phyloP scores from a whole-genome alignment of 208 protist genomes.

The Zelonia costaricensis region DNA sequence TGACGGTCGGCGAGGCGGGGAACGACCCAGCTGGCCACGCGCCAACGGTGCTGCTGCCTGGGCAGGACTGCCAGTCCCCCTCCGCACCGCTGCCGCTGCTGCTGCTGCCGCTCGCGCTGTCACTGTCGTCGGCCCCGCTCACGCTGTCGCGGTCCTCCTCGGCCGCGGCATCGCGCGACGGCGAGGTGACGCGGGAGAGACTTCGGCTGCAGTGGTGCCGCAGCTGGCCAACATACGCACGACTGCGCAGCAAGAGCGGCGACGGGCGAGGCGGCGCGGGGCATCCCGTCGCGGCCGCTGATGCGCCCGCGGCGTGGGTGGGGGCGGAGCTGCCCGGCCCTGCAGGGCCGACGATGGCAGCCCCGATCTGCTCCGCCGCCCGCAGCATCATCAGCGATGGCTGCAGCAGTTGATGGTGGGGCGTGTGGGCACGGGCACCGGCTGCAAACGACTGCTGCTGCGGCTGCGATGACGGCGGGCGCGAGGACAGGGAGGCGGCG shows the following conservation, averaged over 20 bases:
- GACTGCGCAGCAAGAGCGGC: not conserved
- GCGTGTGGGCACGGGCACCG: too few species aligned
- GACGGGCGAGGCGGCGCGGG: not conserved
- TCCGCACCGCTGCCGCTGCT: not conserved
- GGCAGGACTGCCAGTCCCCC: not conserved
- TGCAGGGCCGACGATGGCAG: not conserved
- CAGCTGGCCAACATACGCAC: not conserved
- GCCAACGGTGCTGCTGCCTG: not conserved
- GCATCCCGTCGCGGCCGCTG: too few species aligned
- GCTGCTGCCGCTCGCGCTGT: not conserved
- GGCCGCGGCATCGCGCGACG: not conserved
- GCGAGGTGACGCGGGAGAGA: not conserved
- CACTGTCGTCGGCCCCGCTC: too few species aligned
- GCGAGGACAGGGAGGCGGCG: slow-evolving; percentile 13
- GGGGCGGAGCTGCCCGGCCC: not conserved
- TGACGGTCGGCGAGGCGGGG: slow-evolving; percentile 14
- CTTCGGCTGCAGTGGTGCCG: not conserved
- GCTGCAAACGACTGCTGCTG: not conserved
- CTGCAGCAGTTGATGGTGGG: too few species aligned
- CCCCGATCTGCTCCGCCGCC: slow-evolving; percentile 13
- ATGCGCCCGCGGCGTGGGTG: not conserved
- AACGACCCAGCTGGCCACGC: not conserved
- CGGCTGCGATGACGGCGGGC: slow-evolving; percentile 1
- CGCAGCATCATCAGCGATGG: slow-evolving; percentile 21
- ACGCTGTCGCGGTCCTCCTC: not conserved